These are phyloP conservation scores for Hysterangium stoloniferum DNA, from an alignment of 768 basidiomycete species.

Conservation along the genomic window DNA sequence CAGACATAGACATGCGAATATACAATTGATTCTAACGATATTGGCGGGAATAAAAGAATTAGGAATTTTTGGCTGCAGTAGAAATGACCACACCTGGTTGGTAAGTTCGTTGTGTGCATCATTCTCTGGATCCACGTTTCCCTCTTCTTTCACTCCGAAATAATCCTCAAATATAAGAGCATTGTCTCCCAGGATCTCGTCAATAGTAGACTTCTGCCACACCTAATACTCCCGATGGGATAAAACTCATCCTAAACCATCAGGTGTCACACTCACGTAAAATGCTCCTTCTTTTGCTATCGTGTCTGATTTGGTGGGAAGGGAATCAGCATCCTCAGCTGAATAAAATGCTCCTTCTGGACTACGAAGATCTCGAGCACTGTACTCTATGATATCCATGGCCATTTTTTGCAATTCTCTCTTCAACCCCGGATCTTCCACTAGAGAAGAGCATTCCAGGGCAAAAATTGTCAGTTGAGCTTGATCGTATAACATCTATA, in stretches of 20 bases:
- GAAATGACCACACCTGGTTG: conserved; percentile 15
- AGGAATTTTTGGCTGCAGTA: not conserved
- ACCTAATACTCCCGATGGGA: conserved; percentile 27
- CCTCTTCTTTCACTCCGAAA: conserved; percentile 27
- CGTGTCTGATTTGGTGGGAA: conserved; percentile 21
- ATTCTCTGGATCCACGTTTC: conserved; percentile 30
- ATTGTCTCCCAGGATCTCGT: conserved; percentile 23
- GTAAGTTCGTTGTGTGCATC: conserved; percentile 32
- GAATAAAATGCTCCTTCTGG: conserved; percentile 30
- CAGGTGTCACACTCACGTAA: conserved; percentile 16
- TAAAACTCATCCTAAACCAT: not conserved
- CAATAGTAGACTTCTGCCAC: conserved; percentile 28
- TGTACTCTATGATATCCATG: conserved; percentile 28
- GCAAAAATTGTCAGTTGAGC: conserved; percentile 26
- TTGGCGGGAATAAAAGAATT: no score
- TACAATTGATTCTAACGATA: conserved; percentile 9
- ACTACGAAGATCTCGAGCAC: conserved; percentile 25
- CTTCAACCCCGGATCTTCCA: conserved; percentile 4
- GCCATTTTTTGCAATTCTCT: conserved; percentile 22
- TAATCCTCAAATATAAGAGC: conserved; percentile 24
- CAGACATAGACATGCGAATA: not conserved
- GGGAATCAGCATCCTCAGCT: conserved; percentile 36
- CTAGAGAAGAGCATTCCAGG: conserved; percentile 17
- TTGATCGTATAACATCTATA: conserved; percentile 30
- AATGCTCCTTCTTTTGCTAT: conserved; percentile 31